A percentile compares a stretch with the other conserved stretches of the same genome.
Evolutionary conservation across 805 yeast species (phyloP).

Genomic region (Kodamaea sagamina): DNA sequence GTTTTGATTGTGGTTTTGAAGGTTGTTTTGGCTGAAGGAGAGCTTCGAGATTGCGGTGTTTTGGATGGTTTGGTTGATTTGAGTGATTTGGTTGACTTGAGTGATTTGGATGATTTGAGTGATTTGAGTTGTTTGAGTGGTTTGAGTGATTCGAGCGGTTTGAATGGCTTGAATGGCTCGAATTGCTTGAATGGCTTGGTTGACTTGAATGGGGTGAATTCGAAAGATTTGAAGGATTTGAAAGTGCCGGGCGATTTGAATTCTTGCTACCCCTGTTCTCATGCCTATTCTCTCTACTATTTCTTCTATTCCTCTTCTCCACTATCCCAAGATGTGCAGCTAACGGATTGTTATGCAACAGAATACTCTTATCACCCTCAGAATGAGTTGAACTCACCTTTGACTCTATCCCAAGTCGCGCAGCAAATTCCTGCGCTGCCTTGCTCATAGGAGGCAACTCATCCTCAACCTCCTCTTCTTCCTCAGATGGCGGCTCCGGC

Average conservation of each 20-base stretch:
- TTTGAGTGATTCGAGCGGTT: not conserved
- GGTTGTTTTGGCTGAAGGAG: not conserved
- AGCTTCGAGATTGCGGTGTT: not conserved
- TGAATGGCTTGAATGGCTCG: not conserved
- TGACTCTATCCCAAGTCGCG: slow-evolving; percentile 24
- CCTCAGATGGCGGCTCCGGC: slow-evolving; percentile 6
- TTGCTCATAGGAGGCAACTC: slow-evolving; percentile 28
- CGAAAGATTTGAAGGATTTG: not conserved
- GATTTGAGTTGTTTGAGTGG: not conserved
- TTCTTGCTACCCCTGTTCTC: too few relatives aligned
- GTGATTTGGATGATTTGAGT: not conserved
- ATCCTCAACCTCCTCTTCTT: slow-evolving; percentile 15
- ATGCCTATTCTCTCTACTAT: not conserved
- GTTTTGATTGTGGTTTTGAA: not conserved
- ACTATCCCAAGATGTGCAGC: slow-evolving; percentile 11
- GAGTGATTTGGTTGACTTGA: not conserved
- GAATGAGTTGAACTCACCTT: slow-evolving; percentile 7
- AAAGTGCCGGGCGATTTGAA: too few relatives aligned
- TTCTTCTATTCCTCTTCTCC: slow-evolving; percentile 11
- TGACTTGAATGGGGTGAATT: not conserved
- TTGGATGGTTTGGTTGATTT: not conserved
- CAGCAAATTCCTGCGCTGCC: slow-evolving; percentile 36
- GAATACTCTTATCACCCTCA: not conserved
- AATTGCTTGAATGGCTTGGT: not conserved
- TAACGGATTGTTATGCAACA: slow-evolving; percentile 7